Evolutionary conservation across 73 alveolate species (phyloP).

Genomic region (Paramecium biaurelia): DNA sequence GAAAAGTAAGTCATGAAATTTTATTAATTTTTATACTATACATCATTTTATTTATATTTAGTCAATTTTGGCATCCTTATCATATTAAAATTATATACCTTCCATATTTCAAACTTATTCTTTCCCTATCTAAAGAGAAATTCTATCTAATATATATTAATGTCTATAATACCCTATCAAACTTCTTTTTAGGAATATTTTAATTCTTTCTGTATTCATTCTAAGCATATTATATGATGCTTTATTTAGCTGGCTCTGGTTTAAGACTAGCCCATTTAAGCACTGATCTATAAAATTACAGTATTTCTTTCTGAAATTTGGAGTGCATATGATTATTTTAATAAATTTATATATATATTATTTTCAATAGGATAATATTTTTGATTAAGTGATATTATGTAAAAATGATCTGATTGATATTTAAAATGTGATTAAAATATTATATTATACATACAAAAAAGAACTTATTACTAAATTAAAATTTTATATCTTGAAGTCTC

Average conservation of each 20-base stretch:
- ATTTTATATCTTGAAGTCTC: not conserved
- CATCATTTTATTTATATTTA: not conserved
- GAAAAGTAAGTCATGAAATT: not conserved
- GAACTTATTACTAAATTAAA: too few relatives aligned
- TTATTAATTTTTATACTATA: not conserved
- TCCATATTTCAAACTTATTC: not conserved
- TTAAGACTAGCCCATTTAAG: not conserved
- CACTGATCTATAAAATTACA: not conserved
- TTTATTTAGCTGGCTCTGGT: not conserved
- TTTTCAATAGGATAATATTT: too few relatives aligned
- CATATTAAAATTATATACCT: not conserved
- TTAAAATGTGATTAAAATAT: too few relatives aligned
- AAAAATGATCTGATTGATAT: too few relatives aligned
- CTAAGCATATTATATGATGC: not conserved
- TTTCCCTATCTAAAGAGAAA: not conserved
- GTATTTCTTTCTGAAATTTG: not conserved
- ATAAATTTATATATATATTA: too few relatives aligned
- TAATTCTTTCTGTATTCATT: not conserved
- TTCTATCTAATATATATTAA: not conserved
- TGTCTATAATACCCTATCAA: not conserved
- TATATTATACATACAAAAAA: too few relatives aligned
- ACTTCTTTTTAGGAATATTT: not conserved
- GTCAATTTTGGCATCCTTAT: not conserved
- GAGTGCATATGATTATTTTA: not conserved
- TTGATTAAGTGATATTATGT: not conserved